Base-by-base conservation (phyloP, 2,329 filamentous ascomycete genomes). In the Neofusicoccum umdonicola region DNA sequence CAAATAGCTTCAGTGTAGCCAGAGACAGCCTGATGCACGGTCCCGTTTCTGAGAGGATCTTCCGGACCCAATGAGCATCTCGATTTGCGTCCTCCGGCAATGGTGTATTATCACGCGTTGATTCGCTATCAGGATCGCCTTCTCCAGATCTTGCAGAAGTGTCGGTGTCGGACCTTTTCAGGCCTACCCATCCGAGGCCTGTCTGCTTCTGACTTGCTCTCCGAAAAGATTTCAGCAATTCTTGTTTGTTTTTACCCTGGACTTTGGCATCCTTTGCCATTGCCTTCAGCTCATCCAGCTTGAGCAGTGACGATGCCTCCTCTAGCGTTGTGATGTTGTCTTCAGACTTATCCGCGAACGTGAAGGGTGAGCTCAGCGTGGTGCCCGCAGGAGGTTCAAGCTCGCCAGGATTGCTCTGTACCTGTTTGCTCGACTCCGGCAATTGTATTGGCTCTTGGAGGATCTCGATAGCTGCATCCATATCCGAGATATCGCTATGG, bases 191-290 rank as follows among this genome's bases (percentile, higher is more conserved):
- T 66, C 87, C 83, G n/a, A 98, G 81, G 0, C 92, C 90, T 7
- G 85, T 82, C 73, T 98, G 94, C 66, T 86, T 87, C 65, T 88
- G 86, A 73, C 90, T 94, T 71, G 88, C 87, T 58, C 84, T 85
- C n/a, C 87, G 85, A 8, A 98, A 82, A n/a, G 89, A 89, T 67
- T 84, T 85, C 34, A 93, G 79, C 7, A 98, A 79, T 41, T 96
- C 93, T 41, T 85, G 82, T 75, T 99, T 99, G 71, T 91, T 97
- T 76, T 91, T 95, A 1, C 94, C 94, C 70, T 91, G 87, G 0
- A 96, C 85, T 70, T 93, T 97, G 3, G 88, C 91, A 68, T 97
- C 92, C 73, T 92, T 97, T 1, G 93, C 91, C 11, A 99, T 78
- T 0, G 77, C 74, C 73, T 95, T 98, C 22, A 98, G 82, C 78